Evolutionary conservation across 345 rosid genomes (phyloP).

Genomic region (Barbarea vulgaris): DNA sequence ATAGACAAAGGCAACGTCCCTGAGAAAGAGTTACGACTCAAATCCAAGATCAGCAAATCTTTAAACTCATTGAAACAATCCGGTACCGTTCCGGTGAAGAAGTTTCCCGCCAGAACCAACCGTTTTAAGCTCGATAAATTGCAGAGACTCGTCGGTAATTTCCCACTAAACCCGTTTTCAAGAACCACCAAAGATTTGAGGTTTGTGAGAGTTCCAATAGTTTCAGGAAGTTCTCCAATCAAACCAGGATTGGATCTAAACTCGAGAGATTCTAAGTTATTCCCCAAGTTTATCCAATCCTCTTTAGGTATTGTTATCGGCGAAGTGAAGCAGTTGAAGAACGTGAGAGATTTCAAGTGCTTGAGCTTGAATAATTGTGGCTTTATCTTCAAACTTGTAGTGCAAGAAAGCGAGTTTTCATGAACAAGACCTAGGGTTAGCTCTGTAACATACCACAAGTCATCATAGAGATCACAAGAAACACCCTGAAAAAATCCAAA

Average conservation of each 20-base stretch:
- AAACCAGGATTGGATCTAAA: slow-evolving; percentile 81
- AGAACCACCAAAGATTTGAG: slow-evolving; percentile 78
- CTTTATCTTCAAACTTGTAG: slow-evolving; percentile 51
- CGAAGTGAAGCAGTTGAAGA: slow-evolving; percentile 69
- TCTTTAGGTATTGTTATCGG: slow-evolving; percentile 39
- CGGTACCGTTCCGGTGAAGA: slow-evolving; percentile 58
- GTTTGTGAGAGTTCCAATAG: slow-evolving; percentile 54
- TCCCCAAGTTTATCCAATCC: slow-evolving; percentile 59
- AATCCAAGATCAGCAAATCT: slow-evolving; percentile 72
- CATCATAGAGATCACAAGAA: slow-evolving; percentile 77
- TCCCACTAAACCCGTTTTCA: slow-evolving; percentile 70
- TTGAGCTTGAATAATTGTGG: slow-evolving; percentile 67
- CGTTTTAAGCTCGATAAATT: slow-evolving; percentile 55
- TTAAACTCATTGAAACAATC: slow-evolving; percentile 51
- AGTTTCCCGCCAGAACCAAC: slow-evolving; percentile 69
- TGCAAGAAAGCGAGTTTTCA: slow-evolving; percentile 78
- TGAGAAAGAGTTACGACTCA: slow-evolving; percentile 68
- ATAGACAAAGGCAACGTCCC: slow-evolving; percentile 60
- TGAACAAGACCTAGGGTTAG: slow-evolving; percentile 73
- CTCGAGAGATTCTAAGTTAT: slow-evolving; percentile 62
- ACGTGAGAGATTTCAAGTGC: slow-evolving; percentile 70
- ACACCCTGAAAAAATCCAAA: slow-evolving; percentile 85
- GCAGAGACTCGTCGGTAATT: slow-evolving; percentile 53
- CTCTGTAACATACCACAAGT: slow-evolving; percentile 79
- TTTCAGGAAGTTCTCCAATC: slow-evolving; percentile 57